A percentile compares a stretch with the other conserved stretches of the same genome.
These are phyloP conservation scores for Rubia yunnanensis DNA, from an alignment of 257 asterid species.

Conservation along the genomic window DNA sequence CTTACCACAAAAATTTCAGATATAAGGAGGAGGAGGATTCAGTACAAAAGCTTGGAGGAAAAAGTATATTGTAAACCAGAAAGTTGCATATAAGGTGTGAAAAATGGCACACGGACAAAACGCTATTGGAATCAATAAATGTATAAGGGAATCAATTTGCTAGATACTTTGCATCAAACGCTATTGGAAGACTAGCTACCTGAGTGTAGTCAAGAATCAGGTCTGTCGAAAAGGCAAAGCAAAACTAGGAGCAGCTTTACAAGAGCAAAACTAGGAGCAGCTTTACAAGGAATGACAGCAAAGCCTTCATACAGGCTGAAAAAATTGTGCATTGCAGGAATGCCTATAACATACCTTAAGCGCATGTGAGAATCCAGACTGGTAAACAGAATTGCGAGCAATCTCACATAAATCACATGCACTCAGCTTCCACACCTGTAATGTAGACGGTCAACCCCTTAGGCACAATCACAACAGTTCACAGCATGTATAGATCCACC, in stretches of 20 bases:
- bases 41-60: neutral
- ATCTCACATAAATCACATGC: conserved; percentile 94
- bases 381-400: conserved; percentile 94
- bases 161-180: no score
- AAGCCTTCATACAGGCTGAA: neutral
- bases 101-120: neutral
- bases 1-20: conserved; percentile 27
- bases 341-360: conserved; percentile 44
- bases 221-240: neutral
- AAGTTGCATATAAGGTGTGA: neutral
- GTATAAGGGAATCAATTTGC: no score
- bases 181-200: no score
- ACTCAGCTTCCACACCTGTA: conserved; percentile 92
- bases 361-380: conserved; percentile 92
- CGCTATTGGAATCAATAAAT: no score
- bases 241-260: no score
- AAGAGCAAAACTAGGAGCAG: no score
- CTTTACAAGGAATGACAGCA: no score
- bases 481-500: neutral
- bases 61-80: neutral
- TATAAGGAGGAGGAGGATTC: neutral
- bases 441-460: neutral
- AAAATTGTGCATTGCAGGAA: neutral
- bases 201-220: no score
- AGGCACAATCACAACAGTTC: conserved; percentile 4